Percentiles rank a stretch among this genome's conserved stretches.
Evolutionary conservation across 2,329 filamentous ascomycete species (phyloP).

Genomic region (Aspergillus pseudoglaucus): DNA sequence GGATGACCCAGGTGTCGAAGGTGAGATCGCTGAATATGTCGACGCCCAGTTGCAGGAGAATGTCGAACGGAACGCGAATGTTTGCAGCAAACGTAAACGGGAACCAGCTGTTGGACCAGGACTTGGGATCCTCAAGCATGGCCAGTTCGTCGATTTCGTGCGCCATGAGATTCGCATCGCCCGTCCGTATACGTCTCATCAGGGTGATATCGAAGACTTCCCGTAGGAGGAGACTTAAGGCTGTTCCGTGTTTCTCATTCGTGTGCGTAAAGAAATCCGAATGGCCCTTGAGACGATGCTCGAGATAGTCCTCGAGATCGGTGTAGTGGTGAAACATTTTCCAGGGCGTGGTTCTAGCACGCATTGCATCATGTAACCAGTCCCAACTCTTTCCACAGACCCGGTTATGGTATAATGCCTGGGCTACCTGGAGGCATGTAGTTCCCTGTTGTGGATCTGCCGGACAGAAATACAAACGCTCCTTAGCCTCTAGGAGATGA

Average conservation of each 20-base stretch:
- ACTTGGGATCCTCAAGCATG: constrained; percentile 15
- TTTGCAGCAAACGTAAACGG: constrained; percentile 31
- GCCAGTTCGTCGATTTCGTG: constrained; percentile 32
- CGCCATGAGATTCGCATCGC: constrained; percentile 20
- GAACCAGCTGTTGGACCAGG: constrained; percentile 14
- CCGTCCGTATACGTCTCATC: constrained; percentile 16
- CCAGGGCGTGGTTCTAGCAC: constrained; percentile 9
- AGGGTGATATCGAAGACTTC: constrained; percentile 33
- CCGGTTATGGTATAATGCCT: constrained; percentile 21
- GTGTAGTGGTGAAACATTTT: neutral
- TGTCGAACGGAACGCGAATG: constrained; percentile 32
- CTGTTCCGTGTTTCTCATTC: constrained; percentile 27
- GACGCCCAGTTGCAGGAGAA: constrained; percentile 27
- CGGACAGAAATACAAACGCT: constrained; percentile 8
- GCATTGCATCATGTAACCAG: constrained; percentile 31
- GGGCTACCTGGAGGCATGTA: constrained; percentile 21
- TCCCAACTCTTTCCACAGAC: constrained; percentile 27
- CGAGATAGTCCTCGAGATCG: neutral
- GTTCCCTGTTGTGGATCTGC: neutral
- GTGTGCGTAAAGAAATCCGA: constrained; percentile 15
- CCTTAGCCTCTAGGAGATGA: neutral
- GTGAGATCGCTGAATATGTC: constrained; percentile 31
- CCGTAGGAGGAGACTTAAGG: constrained; percentile 27
- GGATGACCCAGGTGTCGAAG: constrained; percentile 35
- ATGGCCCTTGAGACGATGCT: neutral